Evolutionary conservation across 2,329 filamentous ascomycete species (phyloP), one percentile per base, ranked within the genome.

Genomic region (Tolypocladium tropicale): DNA sequence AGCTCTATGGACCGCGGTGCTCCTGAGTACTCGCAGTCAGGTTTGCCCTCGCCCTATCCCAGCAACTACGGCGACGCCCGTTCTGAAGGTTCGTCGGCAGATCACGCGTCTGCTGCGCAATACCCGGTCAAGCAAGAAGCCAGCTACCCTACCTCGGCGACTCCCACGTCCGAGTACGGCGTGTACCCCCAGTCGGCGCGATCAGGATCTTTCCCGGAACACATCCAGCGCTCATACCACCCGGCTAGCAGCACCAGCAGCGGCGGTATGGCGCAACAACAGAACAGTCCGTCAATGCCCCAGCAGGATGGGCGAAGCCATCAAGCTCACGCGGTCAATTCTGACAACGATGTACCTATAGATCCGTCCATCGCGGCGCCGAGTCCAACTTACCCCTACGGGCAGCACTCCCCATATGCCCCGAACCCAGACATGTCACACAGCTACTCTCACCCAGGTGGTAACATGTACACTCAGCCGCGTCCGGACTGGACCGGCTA

Each of bases 341-440:
- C 92, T 96, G 89, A 96, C 90, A 83, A 82, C 83, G 87, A 90
- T 85, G 85, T 95, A 80, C 90, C 90, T 87, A 92, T 95, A 96
- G 93, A 96, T 95, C 91, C 92, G 69, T 95, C 91, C 74, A 96
- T 96, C 73, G 89, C 91, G 74, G 86, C 89, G 67, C 89, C 90
- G 70, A 96, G 90, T 80, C 92, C 93, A 59, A 92, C 90, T 67
- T 96, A 95, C 72, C 83, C 89, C 65, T 88, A 90, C 67, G 77
- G 80, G 60, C 85, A 88, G 71, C 95, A 95, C 74, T 93, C 91
- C 64, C 90, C 92, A 37, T 96, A 96, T 75, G 84, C 84, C 57
- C 84, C 88, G 57, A 86, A 85, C 63, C 87, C 91, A 79, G 89
- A 95, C 65, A 94, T 96, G 88, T 79, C 85, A 66, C 89, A 95